These are phyloP conservation scores for Colletotrichum tofieldiae DNA, from an alignment of 2,329 filamentous ascomycete species.

Conservation along the genomic window DNA sequence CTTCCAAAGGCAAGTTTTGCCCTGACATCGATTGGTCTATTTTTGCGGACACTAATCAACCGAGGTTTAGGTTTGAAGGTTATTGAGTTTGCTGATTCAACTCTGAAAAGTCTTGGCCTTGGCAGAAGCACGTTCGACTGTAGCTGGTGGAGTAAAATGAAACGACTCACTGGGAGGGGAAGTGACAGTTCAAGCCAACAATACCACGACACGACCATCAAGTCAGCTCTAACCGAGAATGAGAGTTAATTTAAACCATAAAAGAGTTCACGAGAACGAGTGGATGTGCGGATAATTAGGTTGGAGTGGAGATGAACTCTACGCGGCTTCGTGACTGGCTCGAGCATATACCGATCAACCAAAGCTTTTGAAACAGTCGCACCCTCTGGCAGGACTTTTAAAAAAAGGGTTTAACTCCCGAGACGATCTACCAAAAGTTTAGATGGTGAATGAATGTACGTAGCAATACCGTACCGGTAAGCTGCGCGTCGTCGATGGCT, in stretches of 20 bases:
- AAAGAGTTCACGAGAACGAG: slow-evolving; percentile 17
- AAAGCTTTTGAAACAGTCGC: no score
- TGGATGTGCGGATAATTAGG: neutral
- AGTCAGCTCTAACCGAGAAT: neutral
- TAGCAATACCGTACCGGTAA: neutral
- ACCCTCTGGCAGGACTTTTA: no score
- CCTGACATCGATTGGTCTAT: neutral
- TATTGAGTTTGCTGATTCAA: neutral
- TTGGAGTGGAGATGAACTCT: neutral
- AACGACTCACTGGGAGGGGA: neutral
- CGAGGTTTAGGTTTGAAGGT: neutral
- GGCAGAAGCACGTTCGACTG: neutral
- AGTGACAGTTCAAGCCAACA: slow-evolving; percentile 1
- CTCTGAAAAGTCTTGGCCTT: neutral
- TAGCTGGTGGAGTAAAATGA: neutral
- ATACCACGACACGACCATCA: neutral
- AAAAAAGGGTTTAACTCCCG: neutral
- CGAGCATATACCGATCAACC: no score
- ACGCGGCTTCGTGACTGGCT: neutral
- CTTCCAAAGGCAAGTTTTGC: neutral
- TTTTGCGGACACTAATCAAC: neutral
- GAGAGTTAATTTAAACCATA: slow-evolving; percentile 1
- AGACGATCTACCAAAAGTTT: neutral
- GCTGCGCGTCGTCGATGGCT: no score
- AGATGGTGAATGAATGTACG: neutral